Base-by-base conservation (phyloP, 169 alveolate genomes). In the Ichthyophthirius multifiliis region DNA sequence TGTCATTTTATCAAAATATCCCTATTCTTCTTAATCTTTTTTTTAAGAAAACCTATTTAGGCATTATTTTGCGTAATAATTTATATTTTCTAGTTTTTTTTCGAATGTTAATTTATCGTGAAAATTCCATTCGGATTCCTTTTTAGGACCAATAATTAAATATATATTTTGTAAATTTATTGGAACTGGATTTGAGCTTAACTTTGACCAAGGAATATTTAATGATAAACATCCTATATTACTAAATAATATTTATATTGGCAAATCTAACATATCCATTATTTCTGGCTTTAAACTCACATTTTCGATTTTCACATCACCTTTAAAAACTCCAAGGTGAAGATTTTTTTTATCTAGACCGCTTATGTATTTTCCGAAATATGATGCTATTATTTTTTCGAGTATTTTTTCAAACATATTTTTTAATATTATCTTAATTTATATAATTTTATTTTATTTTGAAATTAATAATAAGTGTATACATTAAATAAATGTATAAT, bases 161-260 rank as follows among this genome's bases (percentile, higher is more conserved):
- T 83, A 89, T 20, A 89, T 83, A 27, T 87, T 76, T 41, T 89
- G 92, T 44, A 89, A 64, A 31, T 79, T 83, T 23, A 85, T 86
- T 74, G 76, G 87, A 13, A 89, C 87, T 2, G 92, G 94, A 13
- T 74, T 76, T 34, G 88, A 76, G 23, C 86, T 81, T 30, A 85
- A 75, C 65, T 89, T 84, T 41, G 84, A 83, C 92, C 94, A 89
- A 20, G 94, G 91, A 39, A 86, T 83, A 32, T 76, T 76, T 18
- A 89, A 65, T 0, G 89, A 48, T 76, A 89, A 74, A 47, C 75
- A 82, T n/a, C 89, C 89, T 10, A 89, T 76, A 73, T 75, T 79
- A 13, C 91, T 86, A 37, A 65, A 74, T 30, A 71, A 27, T 67
- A 89, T 75, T 79, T 85, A 76, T 65, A 89, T 82, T 41, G 94